Evolutionary conservation across 805 yeast species (phyloP).

Genomic region (Candida loeiensis): DNA sequence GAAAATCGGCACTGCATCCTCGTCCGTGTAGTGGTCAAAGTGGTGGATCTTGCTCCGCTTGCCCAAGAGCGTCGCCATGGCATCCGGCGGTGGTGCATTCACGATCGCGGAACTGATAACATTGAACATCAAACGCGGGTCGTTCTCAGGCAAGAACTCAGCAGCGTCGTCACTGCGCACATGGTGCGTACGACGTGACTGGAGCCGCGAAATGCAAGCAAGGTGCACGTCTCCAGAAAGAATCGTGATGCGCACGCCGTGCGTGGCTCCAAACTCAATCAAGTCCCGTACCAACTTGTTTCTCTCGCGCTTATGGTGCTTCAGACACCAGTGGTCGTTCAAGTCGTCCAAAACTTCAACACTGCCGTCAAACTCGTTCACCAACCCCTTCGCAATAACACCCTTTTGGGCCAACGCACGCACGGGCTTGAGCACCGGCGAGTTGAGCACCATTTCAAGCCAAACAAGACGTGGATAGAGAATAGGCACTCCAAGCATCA

Average conservation of each 20-base stretch:
- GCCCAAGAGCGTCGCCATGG: slow-evolving; percentile 72
- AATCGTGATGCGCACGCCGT: slow-evolving; percentile 74
- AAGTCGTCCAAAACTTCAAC: slow-evolving; percentile 89
- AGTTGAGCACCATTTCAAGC: slow-evolving; percentile 73
- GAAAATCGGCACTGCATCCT: slow-evolving; percentile 78
- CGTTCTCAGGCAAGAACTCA: slow-evolving; percentile 51
- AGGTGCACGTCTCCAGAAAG: slow-evolving; percentile 93
- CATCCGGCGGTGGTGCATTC: slow-evolving; percentile 89
- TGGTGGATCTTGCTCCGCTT: slow-evolving; percentile 67
- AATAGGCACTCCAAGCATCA: slow-evolving; percentile 91
- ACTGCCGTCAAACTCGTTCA: slow-evolving; percentile 89
- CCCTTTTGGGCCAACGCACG: slow-evolving; percentile 59
- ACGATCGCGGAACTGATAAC: slow-evolving; percentile 87
- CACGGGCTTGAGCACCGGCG: slow-evolving; percentile 57
- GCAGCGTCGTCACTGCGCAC: slow-evolving; percentile 27
- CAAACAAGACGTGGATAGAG: slow-evolving; percentile 92
- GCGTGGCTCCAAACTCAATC: slow-evolving; percentile 59
- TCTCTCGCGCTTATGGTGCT: slow-evolving; percentile 81
- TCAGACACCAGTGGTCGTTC: slow-evolving; percentile 96
- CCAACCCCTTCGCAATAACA: slow-evolving; percentile 60
- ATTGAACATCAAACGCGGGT: slow-evolving; percentile 75
- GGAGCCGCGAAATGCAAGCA: slow-evolving; percentile 77
- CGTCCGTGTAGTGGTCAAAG: slow-evolving; percentile 62
- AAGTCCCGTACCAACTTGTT: slow-evolving; percentile 61
- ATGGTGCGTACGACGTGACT: slow-evolving; percentile 48